Base-by-base conservation (phyloP, 179 eudicot species). In the Camellia oleifera region DNA sequence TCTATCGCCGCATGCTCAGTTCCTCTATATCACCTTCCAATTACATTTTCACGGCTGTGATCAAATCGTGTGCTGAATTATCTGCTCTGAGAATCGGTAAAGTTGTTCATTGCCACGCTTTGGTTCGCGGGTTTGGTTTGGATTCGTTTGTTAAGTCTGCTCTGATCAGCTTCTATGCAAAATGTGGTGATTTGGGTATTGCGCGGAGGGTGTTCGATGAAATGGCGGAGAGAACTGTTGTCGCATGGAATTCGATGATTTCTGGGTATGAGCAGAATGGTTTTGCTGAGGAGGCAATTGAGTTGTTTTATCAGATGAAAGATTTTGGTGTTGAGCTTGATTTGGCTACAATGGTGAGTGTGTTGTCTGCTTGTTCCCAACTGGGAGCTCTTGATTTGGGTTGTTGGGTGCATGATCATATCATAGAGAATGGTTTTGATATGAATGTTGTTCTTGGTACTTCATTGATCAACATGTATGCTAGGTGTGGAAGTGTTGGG, bases 241-340 rank as follows among this genome's bases (percentile, higher is more conserved):
- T 87, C 23, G 84, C 88, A 0, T 85, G 89, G 89, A 87, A 87
- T 61, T 81, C 84, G 26, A 81, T 87, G 86, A 85, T 87, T 14
- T 79, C 87, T 0, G 89, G 89, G 56, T 87, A 85, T 6, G 89
- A 85, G 80, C 89, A 85, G 17, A 85, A 83, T 77, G 89, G 89
- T 62, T 53, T 78, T 68, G 77, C 83, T 57, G 64, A 79, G 57
- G 83, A 80, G n/a, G 84, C 86, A 7, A 64, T 87, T 71, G 76
- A 78, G 79, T 79, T 87, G 84, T 85, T 87, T 79, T 11, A 60
- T 60, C 48, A 26, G 72, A 87, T 87, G 87, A 4, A 77, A 78
- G 82, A 74, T 75, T 44, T 17, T 13, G 85, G 87, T 7, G 45
- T 80, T 15, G 84, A 72, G 76, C 80, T 85, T 15, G 85, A 84